Conservation (phyloP, 2,329 filamentous ascomycete species). For the Exophiala mesophila region DNA sequence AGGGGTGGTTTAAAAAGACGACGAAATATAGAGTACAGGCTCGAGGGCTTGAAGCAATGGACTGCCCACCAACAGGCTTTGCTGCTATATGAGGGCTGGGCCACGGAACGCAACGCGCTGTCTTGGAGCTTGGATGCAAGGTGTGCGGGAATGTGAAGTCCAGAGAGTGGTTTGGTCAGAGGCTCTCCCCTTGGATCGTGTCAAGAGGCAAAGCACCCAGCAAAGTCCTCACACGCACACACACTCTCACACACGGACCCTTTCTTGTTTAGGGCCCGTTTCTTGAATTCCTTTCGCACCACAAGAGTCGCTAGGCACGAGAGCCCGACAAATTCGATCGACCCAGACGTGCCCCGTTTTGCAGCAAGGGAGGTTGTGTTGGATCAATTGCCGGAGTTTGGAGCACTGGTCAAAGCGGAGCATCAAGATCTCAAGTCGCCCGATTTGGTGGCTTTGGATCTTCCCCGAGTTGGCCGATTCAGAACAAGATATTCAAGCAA, state of each 20-base stretch:
- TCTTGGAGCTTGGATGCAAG: constrained; percentile 23
- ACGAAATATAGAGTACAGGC: not conserved
- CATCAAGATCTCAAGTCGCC: too few species aligned
- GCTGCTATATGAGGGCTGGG: constrained; percentile 7
- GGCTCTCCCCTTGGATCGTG: too few species aligned
- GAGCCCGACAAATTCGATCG: constrained; percentile 12
- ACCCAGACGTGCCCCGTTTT: constrained; percentile 4
- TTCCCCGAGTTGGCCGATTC: too few species aligned
- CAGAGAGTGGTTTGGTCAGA: constrained; percentile 15
- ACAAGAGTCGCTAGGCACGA: constrained; percentile 14
- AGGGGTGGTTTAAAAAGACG: too few species aligned
- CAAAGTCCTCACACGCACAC: too few species aligned
- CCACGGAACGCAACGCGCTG: constrained; percentile 14
- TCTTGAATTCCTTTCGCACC: constrained; percentile 22
- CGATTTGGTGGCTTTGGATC: too few species aligned
- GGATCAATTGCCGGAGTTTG: constrained; percentile 4
- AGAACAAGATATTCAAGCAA: too few species aligned
- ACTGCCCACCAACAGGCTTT: constrained; percentile 2
- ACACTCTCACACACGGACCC: constrained; percentile 12
- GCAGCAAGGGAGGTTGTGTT: constrained; percentile 19
- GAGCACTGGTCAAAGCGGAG: constrained; percentile 11
- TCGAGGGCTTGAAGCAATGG: not conserved
- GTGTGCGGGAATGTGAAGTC: constrained; percentile 19
- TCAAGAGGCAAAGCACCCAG: too few species aligned
- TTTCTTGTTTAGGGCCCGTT: constrained; percentile 9